A percentile compares a stretch with the other conserved stretches of the same genome.
Conservation (phyloP, 2,329 filamentous ascomycete genomes). For the Penicillium palitans region DNA sequence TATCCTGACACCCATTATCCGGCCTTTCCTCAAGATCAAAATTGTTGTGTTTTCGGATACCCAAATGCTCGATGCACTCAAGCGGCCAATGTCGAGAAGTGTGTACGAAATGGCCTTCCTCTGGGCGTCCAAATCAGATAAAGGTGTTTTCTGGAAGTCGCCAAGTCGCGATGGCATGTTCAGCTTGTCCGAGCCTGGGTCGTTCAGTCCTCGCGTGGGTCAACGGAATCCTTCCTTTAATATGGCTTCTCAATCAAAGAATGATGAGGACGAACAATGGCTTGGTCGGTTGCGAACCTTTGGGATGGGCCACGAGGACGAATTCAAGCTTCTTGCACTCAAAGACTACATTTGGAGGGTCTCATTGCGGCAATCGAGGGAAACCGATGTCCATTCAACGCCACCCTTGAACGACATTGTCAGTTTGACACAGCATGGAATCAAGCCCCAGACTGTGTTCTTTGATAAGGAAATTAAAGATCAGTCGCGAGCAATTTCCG, state of each 20-base stretch:
- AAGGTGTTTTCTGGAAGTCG: slow-evolving; percentile 83
- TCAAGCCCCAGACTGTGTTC: slow-evolving; percentile 85
- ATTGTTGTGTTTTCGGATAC: slow-evolving; percentile 70
- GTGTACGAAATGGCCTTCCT: slow-evolving; percentile 82
- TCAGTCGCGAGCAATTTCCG: slow-evolving; percentile 36
- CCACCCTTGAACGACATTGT: slow-evolving; percentile 69
- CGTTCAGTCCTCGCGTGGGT: slow-evolving; percentile 57
- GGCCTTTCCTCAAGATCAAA: slow-evolving; percentile 75
- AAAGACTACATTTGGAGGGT: slow-evolving; percentile 90
- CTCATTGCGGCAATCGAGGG: slow-evolving; percentile 67
- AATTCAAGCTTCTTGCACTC: slow-evolving; percentile 81
- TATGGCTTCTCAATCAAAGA: slow-evolving; percentile 67
- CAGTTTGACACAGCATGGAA: slow-evolving; percentile 69
- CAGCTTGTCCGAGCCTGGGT: slow-evolving; percentile 61
- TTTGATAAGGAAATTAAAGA: slow-evolving; percentile 75
- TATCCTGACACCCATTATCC: slow-evolving; percentile 76
- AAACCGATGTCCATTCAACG: slow-evolving; percentile 35
- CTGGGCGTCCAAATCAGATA: slow-evolving; percentile 82
- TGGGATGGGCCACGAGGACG: slow-evolving; percentile 78
- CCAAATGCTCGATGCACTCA: slow-evolving; percentile 75
- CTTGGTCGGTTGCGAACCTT: slow-evolving; percentile 79
- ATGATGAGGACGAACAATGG: slow-evolving; percentile 94
- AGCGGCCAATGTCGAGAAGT: slow-evolving; percentile 73
- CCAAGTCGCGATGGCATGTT: slow-evolving; percentile 70
- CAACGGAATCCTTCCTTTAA: slow-evolving; percentile 45